Evolutionary conservation across 2,329 filamentous ascomycete species (phyloP).

Genomic region (Camptophora hylomeconis): DNA sequence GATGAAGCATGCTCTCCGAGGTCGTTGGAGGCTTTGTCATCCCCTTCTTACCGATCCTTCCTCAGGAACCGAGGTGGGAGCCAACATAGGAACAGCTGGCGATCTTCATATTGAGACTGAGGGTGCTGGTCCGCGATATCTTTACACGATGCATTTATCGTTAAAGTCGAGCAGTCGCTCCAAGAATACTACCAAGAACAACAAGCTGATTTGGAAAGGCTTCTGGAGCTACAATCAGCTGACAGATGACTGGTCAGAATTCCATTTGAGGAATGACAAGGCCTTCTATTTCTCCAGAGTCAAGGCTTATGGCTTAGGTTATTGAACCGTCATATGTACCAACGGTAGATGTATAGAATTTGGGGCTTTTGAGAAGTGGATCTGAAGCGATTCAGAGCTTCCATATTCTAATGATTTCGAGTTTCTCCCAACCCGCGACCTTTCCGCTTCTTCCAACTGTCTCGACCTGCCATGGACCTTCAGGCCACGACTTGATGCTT

Average conservation of each 20-base stretch:
- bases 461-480: conserved; percentile 52
- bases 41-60: too few species aligned
- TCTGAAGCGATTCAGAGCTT: conserved; percentile 23
- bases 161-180: conserved; percentile 47
- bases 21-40: conserved; percentile 53
- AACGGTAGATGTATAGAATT: neutral
- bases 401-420: conserved; percentile 83
- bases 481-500: conserved; percentile 42
- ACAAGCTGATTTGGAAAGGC: conserved; percentile 75
- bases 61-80: conserved; percentile 5
- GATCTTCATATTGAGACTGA: conserved; percentile 77
- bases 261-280: conserved; percentile 50
- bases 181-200: conserved; percentile 55
- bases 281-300: conserved; percentile 51
- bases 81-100: conserved; percentile 23
- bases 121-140: conserved; percentile 56
- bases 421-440: conserved; percentile 85
- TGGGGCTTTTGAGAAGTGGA: neutral
- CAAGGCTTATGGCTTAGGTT: conserved; percentile 41
- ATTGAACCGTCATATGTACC: conserved; percentile 7
- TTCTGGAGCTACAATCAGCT: conserved; percentile 85
- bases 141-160: conserved; percentile 68
- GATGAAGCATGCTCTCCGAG: conserved; percentile 55
- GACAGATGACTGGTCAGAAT: conserved; percentile 84
- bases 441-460: conserved; percentile 73